These are phyloP conservation scores for Paraphaeosphaeria minitans DNA, from an alignment of 2,329 filamentous ascomycete genomes.

Conservation along the genomic window DNA sequence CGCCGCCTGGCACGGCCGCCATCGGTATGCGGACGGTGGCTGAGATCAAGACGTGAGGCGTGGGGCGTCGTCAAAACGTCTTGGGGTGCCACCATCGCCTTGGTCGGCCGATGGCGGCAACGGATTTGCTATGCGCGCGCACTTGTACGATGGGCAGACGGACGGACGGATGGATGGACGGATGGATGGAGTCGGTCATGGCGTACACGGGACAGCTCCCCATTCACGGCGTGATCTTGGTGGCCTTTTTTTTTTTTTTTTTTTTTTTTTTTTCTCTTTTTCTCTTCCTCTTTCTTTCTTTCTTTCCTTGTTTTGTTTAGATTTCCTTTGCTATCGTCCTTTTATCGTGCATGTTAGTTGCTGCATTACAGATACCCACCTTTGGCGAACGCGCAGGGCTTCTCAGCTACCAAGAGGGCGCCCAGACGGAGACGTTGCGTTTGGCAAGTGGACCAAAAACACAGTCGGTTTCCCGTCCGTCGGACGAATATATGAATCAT, in stretches of 20 bases:
- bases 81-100: no score
- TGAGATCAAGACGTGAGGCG: conserved; percentile 28
- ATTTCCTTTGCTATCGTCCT: conserved; percentile 1
- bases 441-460: conserved; percentile 40
- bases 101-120: no score
- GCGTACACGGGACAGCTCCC: background rate
- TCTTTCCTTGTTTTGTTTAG: background rate
- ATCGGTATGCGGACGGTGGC: conserved; percentile 25
- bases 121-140: background rate
- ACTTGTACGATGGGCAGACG: background rate
- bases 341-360: background rate
- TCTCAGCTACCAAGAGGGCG: conserved; percentile 34
- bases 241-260: background rate
- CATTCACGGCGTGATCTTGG: background rate
- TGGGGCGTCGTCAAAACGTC: no score
- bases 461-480: conserved; percentile 20
- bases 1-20: conserved; percentile 18
- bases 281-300: background rate
- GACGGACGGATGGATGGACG: background rate
- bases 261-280: background rate
- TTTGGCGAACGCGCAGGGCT: conserved; percentile 42
- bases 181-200: background rate
- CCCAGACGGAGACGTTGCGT: conserved; percentile 31
- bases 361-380: conserved; percentile 34
- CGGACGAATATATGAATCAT: background rate